These are phyloP conservation scores for Amaranthus tricolor DNA, from an alignment of 179 eudicot species.

Conservation along the genomic window DNA sequence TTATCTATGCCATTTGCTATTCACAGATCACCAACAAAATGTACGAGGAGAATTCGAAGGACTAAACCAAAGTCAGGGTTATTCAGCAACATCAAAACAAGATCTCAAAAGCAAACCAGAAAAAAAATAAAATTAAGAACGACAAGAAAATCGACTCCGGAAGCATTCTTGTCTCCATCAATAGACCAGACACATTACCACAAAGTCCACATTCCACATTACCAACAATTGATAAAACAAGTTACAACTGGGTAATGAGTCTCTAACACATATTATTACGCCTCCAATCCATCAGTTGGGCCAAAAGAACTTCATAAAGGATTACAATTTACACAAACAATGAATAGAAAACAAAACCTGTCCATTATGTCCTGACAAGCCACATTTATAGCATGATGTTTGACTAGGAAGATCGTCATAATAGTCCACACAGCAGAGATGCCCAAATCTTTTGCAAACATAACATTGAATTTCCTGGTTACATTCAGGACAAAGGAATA, in stretches of 20 bases:
- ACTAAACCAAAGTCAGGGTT: not conserved
- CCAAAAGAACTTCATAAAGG: not conserved
- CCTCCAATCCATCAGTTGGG: not conserved
- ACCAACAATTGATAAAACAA: not conserved
- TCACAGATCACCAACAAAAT: not conserved
- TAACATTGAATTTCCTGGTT: slow-evolving; percentile 83
- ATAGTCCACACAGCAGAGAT: slow-evolving; percentile 82
- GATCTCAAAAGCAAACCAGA: not conserved
- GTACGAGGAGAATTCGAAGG: not conserved
- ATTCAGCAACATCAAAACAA: not conserved
- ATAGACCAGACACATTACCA: not conserved
- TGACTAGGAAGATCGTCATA: slow-evolving; percentile 40
- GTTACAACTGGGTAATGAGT: not conserved
- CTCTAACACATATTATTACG: not conserved
- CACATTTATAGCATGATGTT: slow-evolving; percentile 90
- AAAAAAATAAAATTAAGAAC: not conserved
- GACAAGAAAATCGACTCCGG: not conserved
- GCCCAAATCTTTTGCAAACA: slow-evolving; percentile 78
- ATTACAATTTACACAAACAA: not conserved
- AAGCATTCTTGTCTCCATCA: not conserved
- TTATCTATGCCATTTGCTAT: not conserved
- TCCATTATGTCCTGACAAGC: slow-evolving; percentile 80
- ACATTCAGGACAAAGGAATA: not conserved
- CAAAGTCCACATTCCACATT: not conserved
- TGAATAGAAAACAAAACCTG: slow-evolving; percentile 42